phyloP scores from a whole-genome alignment of 352 stramenopile genomes.

The Globisporangium paddicum region DNA sequence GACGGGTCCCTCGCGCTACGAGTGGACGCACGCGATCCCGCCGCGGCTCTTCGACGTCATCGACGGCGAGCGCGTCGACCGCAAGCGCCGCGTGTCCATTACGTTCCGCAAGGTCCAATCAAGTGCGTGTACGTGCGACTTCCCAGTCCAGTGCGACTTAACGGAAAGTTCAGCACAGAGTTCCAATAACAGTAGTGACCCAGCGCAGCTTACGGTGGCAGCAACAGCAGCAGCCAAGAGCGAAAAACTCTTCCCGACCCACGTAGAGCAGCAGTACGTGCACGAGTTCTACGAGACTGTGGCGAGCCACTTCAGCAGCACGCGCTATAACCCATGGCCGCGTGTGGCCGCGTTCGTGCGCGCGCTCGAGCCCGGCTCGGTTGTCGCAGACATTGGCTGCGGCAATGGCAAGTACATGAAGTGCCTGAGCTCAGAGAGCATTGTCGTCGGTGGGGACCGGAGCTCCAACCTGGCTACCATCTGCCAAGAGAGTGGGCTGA shows the following conservation, averaged over 20 bases:
- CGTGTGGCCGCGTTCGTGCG: slow-evolving; percentile 65
- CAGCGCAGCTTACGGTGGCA: neutral
- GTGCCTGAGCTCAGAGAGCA: slow-evolving; percentile 51
- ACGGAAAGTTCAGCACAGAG: neutral
- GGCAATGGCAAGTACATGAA: slow-evolving; percentile 90
- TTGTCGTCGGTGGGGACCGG: slow-evolving; percentile 59
- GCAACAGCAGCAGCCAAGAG: neutral
- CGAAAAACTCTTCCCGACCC: slow-evolving; percentile 42
- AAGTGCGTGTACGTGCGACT: slow-evolving; percentile 61
- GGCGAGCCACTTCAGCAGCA: slow-evolving; percentile 80
- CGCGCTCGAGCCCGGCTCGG: slow-evolving; percentile 42
- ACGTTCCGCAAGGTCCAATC: slow-evolving; percentile 86
- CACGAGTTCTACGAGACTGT: slow-evolving; percentile 87
- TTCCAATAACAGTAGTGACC: neutral
- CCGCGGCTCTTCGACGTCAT: slow-evolving; percentile 84
- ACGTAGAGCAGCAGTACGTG: slow-evolving; percentile 76
- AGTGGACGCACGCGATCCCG: slow-evolving; percentile 86
- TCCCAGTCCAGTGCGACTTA: slow-evolving; percentile 62
- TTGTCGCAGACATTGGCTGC: slow-evolving; percentile 80
- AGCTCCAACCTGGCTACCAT: slow-evolving; percentile 63
- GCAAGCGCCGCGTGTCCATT: slow-evolving; percentile 72
- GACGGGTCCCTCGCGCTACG: slow-evolving; percentile 78
- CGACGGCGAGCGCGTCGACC: slow-evolving; percentile 57
- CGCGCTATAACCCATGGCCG: slow-evolving; percentile 83
- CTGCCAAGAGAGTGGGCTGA: slow-evolving; percentile 49